These are phyloP conservation scores for Cyphellophora europaea DNA, from an alignment of 2,329 filamentous ascomycete genomes.

Conservation along the genomic window DNA sequence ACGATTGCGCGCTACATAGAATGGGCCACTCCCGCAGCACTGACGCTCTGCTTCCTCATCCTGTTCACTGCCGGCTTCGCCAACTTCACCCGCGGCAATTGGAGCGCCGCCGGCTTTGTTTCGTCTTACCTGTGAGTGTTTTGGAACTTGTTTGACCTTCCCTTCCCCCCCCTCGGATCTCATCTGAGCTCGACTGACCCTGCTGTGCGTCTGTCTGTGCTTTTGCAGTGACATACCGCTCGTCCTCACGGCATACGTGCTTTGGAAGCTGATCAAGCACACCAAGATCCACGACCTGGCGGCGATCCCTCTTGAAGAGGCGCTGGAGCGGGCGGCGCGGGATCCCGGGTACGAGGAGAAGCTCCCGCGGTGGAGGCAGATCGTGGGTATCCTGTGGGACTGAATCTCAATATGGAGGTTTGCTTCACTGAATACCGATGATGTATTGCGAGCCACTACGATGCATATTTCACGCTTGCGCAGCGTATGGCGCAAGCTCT, in stretches of 20 bases:
- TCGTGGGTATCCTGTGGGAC: conserved; percentile 16
- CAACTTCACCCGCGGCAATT: conserved; percentile 52
- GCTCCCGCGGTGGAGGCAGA: conserved; percentile 10
- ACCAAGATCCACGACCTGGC: conserved; percentile 46
- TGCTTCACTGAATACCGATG: background rate
- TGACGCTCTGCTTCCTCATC: conserved; percentile 54
- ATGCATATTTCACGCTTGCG: background rate
- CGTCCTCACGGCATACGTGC: conserved; percentile 46
- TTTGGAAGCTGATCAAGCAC: conserved; percentile 59
- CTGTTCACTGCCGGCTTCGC: conserved; percentile 61
- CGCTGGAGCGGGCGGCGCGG: conserved; percentile 36
- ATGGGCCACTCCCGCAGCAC: conserved; percentile 51
- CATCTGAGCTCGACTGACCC: background rate
- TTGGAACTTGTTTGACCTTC: too few species aligned
- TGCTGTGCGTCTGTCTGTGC: too few species aligned
- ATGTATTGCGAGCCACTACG: background rate
- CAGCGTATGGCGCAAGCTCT: too few species aligned
- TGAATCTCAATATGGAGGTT: too few species aligned
- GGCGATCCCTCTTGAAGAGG: conserved; percentile 43
- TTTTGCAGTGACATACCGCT: conserved; percentile 54
- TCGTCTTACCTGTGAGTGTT: conserved; percentile 56
- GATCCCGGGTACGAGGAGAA: conserved; percentile 24
- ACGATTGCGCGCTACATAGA: too few species aligned
- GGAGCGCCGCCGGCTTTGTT: conserved; percentile 48
- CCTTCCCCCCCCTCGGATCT: background rate